Conservation (phyloP, 1,139 yeast species). For the Geotrichum histeridarum region DNA sequence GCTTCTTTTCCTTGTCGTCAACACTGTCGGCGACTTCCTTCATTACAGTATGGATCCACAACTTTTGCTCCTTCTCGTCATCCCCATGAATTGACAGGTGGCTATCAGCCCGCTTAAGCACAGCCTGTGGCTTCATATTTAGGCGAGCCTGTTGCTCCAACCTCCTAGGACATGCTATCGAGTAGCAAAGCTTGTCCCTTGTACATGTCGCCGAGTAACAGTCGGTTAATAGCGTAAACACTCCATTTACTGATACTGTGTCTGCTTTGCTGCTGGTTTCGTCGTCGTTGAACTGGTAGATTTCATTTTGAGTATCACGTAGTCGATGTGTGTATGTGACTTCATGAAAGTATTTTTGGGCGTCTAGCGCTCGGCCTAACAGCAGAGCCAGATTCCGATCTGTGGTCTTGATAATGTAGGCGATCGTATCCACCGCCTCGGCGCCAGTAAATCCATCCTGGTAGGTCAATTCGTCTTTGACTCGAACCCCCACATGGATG, state of each 20-base stretch:
- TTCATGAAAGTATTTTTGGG: constrained; percentile 90
- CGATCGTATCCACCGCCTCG: constrained; percentile 85
- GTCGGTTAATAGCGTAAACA: constrained; percentile 84
- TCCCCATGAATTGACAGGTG: constrained; percentile 68
- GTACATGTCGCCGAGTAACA: constrained; percentile 97
- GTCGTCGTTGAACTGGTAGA: constrained; percentile 66
- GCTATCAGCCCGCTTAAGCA: constrained; percentile 76
- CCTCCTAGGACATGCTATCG: constrained; percentile 93
- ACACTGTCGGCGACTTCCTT: constrained; percentile 70
- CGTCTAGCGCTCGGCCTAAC: constrained; percentile 87
- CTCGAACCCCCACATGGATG: constrained; percentile 67
- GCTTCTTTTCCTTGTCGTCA: constrained; percentile 78
- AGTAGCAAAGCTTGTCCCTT: constrained; percentile 78
- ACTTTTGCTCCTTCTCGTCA: constrained; percentile 75
- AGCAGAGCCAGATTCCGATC: constrained; percentile 86
- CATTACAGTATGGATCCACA: constrained; percentile 94
- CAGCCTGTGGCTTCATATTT: constrained; percentile 84
- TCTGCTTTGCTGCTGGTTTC: constrained; percentile 10
- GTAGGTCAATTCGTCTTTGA: constrained; percentile 90
- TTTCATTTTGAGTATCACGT: constrained; percentile 81
- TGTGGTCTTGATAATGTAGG: constrained; percentile 78
- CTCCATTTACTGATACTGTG: constrained; percentile 66
- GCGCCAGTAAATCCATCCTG: constrained; percentile 93
- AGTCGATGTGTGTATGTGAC: constrained; percentile 91
- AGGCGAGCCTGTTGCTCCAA: constrained; percentile 92